Conservation (phyloP, 352 stramenopile genomes). For the Lagenidium sp. region DNA sequence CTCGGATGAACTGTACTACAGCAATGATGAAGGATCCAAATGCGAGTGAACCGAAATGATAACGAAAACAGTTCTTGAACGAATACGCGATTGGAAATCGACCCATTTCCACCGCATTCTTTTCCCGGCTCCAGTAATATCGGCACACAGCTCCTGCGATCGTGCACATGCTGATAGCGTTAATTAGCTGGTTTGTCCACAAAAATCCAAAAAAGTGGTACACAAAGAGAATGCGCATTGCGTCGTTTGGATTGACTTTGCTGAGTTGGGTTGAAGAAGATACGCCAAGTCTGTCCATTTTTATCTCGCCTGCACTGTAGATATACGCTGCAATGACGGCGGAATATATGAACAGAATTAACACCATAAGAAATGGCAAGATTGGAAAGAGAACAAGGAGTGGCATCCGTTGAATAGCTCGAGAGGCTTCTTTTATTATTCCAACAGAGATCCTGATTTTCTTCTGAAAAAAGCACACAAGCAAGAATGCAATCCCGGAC, state of each 20-base stretch:
- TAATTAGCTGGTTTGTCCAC: constrained; percentile 95
- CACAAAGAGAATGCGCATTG: constrained; percentile 59
- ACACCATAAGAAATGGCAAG: constrained; percentile 44
- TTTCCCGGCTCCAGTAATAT: constrained; percentile 91
- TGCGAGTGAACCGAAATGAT: constrained; percentile 94
- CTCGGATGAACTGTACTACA: constrained; percentile 92
- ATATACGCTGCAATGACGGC: constrained; percentile 54
- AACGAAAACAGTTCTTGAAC: constrained; percentile 80
- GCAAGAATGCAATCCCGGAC: constrained; percentile 45
- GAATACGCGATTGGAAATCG: constrained; percentile 47
- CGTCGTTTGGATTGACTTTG: constrained; percentile 37
- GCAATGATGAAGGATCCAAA: constrained; percentile 96
- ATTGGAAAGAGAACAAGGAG: constrained; percentile 63
- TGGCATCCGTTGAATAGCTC: constrained; percentile 45
- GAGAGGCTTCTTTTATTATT: constrained; percentile 74
- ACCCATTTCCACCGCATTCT: constrained; percentile 52
- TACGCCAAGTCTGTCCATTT: constrained; percentile 22
- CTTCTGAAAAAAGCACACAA: constrained; percentile 82
- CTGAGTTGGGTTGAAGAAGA: constrained; percentile 15
- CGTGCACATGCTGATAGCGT: constrained; percentile 93
- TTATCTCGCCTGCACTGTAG: constrained; percentile 48
- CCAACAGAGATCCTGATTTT: constrained; percentile 64
- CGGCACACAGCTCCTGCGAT: constrained; percentile 87
- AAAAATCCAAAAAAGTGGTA: constrained; percentile 94
- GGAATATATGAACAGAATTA: constrained; percentile 58